Base-by-base conservation (phyloP, 2,329 filamentous ascomycete genomes). In the Blastomyces silverae region DNA sequence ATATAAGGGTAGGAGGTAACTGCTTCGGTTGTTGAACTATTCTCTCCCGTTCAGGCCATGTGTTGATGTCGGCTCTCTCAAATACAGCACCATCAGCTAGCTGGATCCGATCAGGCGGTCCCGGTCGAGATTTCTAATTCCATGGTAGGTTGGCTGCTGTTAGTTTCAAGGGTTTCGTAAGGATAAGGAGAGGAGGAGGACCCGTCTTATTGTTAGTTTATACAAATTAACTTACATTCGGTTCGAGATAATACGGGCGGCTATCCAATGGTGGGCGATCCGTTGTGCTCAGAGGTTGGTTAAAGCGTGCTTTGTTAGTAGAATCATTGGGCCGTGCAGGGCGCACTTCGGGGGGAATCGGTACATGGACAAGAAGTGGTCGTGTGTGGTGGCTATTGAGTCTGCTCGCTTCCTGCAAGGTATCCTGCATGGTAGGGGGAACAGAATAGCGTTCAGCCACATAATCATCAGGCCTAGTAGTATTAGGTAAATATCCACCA, bases 51-150 rank as follows among this genome's bases (percentile, higher is more conserved):
- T 56, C 52, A 44, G 46, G 48, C 37, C 31, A 62, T 31, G 39
- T 25, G 15, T 39, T 31, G 13, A 25, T 60, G 55, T 65, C 60
- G 25, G 67, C 69, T 67, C 70, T 69, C 53, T 71, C 68, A 62
- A 71, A 67, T 25, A 70, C 64, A 55, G 66, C 64, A 34, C 67
- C 67, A 62, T 70, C 69, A 61, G 71, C 64, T 22, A 69, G 64
- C 64, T 69, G 69, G 44, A 70, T 65, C 63, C 69, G 60, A 64
- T 72, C 70, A 48, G 66, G 67, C 20, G 66, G 63, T 25, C 46
- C 63, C 15, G 60, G 48, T 25, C 63, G 66, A 58, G 42, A 58
- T 59, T 55, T 61, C 64, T 65, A 59, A 15, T 52, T 37, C 34
- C 28, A 53, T 44, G 61, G 31, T 48, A 46, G n/a, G 31, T 44